Evolutionary conservation across 768 basidiomycete species (phyloP), one percentile per base, ranked within the genome.

Genomic region (Mycena vitilis): DNA sequence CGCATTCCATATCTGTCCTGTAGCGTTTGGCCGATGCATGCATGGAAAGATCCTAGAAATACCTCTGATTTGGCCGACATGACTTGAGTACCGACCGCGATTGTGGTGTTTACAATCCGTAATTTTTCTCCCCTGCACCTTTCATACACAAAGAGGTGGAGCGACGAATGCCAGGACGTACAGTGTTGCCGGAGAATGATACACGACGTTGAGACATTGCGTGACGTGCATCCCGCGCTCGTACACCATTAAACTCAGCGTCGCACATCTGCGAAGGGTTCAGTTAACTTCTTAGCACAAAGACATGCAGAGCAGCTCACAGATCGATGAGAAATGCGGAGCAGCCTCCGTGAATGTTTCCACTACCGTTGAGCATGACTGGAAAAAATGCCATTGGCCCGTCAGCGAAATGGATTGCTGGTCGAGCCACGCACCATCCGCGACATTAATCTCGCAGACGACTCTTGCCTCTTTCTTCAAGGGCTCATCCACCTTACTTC

Each of bases 401-500:
- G 49, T 23, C 34, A 23, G 6, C 11, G 22, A 16, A 15, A n/a
- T 6, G 3, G 5, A 52, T n/a, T 15, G 20, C 23, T 25, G 4
- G 5, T 47, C 18, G 53, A 15, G 30, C 30, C 3, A 68, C 69
- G 55, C 49, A 79, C 78, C 78, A 53, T 74, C 66, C 25, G 57
- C 36, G 1, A 78, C 76, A 0, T 53, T 68, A 1, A 78, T 30
- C 70, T 79, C 76, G 60, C 76, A 79, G 6, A 79, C 74, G 8
- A 79, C 67, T 51, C 71, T 68, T 0, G 68, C 75, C 63, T 80
- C 77, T 38, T 69, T 72, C 74, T 75, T 77, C 22, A 68, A 44
- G 10, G 75, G 70, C 56, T 78, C 79, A 40, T 79, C 79, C 22
- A 58, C 61, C 47, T 78, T 77, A 8, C 62, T 61, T 22, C 74